These are phyloP conservation scores for Trichoderma oligosporum DNA, from an alignment of 2,329 filamentous ascomycete genomes.

Conservation along the genomic window DNA sequence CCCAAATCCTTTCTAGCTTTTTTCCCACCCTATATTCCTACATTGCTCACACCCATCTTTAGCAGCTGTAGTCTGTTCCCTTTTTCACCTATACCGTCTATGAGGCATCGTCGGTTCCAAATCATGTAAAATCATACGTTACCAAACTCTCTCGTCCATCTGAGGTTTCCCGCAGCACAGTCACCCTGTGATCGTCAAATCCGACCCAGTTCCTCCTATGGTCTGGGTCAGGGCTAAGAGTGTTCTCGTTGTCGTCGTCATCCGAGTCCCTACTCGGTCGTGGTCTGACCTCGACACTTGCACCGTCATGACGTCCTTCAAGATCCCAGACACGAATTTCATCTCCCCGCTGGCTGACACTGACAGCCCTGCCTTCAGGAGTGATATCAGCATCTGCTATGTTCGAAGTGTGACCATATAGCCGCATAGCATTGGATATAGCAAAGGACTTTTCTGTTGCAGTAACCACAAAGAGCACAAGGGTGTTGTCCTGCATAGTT, in stretches of 20 bases:
- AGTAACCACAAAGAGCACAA: slow-evolving; percentile 76
- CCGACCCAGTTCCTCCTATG: slow-evolving; percentile 66
- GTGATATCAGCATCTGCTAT: slow-evolving; percentile 84
- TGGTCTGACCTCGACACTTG: slow-evolving; percentile 53
- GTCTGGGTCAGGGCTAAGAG: slow-evolving; percentile 35
- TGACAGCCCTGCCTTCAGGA: slow-evolving; percentile 80
- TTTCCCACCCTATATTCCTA: background rate
- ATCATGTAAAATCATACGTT: slow-evolving; percentile 79
- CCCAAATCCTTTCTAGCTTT: no score
- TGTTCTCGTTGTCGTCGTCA: slow-evolving; percentile 3
- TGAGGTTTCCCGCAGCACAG: slow-evolving; percentile 70
- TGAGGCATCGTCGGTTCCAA: no score
- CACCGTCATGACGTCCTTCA: slow-evolving; percentile 59
- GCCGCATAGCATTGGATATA: slow-evolving; percentile 68
- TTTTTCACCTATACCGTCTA: background rate
- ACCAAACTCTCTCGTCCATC: slow-evolving; percentile 69
- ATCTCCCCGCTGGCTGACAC: slow-evolving; percentile 75
- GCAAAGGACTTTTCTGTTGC: slow-evolving; percentile 64
- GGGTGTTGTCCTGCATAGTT: slow-evolving; percentile 81
- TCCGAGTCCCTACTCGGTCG: slow-evolving; percentile 28
- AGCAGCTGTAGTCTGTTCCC: background rate
- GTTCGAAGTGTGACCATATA: slow-evolving; percentile 90
- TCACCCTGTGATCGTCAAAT: slow-evolving; percentile 90
- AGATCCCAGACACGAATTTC: slow-evolving; percentile 87
- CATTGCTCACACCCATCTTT: background rate